These are phyloP conservation scores for Staphylotrichum tortipilum DNA, from an alignment of 495 filamentous ascomycete species.

Conservation along the genomic window DNA sequence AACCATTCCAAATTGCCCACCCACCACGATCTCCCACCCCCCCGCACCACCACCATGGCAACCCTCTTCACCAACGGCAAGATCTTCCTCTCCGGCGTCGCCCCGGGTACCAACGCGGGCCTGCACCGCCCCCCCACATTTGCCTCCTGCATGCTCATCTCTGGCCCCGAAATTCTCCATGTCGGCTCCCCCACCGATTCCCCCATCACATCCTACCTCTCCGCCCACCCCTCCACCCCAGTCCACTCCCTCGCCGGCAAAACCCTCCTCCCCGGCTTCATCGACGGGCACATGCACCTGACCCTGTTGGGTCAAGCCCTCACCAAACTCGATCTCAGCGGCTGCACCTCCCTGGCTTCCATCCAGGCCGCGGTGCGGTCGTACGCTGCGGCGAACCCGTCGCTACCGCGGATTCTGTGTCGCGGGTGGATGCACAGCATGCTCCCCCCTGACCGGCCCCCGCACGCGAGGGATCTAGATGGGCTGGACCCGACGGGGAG, in stretches of 20 bases:
- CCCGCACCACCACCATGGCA: constrained; percentile 14
- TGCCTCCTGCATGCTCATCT: constrained; percentile 30
- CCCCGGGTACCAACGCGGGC: constrained; percentile 22
- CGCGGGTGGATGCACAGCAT: constrained; percentile 55
- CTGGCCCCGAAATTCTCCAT: constrained; percentile 26
- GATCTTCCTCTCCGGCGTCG: constrained; percentile 18
- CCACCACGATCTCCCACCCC: too few species aligned
- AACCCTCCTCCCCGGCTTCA: constrained; percentile 53
- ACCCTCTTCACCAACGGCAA: constrained; percentile 28
- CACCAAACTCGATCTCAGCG: constrained; percentile 46
- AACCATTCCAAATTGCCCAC: constrained; percentile 8
- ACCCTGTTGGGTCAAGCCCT: constrained; percentile 52
- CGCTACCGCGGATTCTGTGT: constrained; percentile 43
- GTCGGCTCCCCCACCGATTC: constrained; percentile 37
- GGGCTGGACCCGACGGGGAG: constrained; percentile 39
- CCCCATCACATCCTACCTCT: constrained; percentile 22
- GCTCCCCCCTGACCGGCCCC: constrained; percentile 42
- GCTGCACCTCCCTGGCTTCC: constrained; percentile 45
- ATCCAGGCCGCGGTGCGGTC: constrained; percentile 44
- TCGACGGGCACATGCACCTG: constrained; percentile 58
- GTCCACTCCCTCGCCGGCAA: constrained; percentile 41
- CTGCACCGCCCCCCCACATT: constrained; percentile 25
- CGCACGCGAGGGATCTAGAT: constrained; percentile 63
- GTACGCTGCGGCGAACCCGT: constrained; percentile 43
- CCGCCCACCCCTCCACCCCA: constrained; percentile 7